Conservation (phyloP, 2,329 filamentous ascomycete species). For the Beauveria sp. region DNA sequence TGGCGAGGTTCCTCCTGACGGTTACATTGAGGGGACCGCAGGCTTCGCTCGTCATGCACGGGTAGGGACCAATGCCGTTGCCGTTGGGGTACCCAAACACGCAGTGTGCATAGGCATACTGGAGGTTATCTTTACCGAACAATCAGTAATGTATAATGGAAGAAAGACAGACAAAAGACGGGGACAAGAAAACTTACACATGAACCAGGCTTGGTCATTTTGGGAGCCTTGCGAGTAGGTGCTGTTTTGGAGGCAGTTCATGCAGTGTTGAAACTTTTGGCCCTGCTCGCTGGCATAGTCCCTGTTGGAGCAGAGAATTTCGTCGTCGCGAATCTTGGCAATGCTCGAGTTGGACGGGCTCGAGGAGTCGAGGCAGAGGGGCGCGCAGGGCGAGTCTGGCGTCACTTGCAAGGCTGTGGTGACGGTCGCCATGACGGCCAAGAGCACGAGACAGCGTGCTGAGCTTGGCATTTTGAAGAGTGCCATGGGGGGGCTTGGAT, state of each 20-base stretch:
- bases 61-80: slow-evolving; percentile 34
- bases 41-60: slow-evolving; percentile 43
- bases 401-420: slow-evolving; percentile 40
- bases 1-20: slow-evolving; percentile 32
- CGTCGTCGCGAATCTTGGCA: slow-evolving; percentile 34
- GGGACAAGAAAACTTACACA: slow-evolving; percentile 37
- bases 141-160: too few relatives aligned
- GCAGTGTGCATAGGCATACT: slow-evolving; percentile 45
- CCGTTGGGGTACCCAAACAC: slow-evolving; percentile 45
- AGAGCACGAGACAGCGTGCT: not conserved
- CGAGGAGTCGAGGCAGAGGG: slow-evolving; percentile 38
- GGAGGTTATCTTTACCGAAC: slow-evolving; percentile 39
- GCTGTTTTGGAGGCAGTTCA: slow-evolving; percentile 47
- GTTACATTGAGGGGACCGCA: slow-evolving; percentile 38
- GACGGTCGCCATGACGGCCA: slow-evolving; percentile 2
- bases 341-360: slow-evolving; percentile 39
- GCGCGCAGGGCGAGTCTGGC: slow-evolving; percentile 46
- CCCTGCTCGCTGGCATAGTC: slow-evolving; percentile 33
- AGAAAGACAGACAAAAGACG: not conserved
- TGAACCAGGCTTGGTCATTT: slow-evolving; percentile 48
- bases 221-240: slow-evolving; percentile 37
- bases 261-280: slow-evolving; percentile 40
- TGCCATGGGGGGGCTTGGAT: not conserved
- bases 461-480: not conserved
- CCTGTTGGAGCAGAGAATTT: slow-evolving; percentile 42